Percentiles rank a stretch among this genome's conserved stretches.
These are phyloP conservation scores for Heteromeles arbutifolia DNA, from an alignment of 306 rosid species.

Conservation along the genomic window DNA sequence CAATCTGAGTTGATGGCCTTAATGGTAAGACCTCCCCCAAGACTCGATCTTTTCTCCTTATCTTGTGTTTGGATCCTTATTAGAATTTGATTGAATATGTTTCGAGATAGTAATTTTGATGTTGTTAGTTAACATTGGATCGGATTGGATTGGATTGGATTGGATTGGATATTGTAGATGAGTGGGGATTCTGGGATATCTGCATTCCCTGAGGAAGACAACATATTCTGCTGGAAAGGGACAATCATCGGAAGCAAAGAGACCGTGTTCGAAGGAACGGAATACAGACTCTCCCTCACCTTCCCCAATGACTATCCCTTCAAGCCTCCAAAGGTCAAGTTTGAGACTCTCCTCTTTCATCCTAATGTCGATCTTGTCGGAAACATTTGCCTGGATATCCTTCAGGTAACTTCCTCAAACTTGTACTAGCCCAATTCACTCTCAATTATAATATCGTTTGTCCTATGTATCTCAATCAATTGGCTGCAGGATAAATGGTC, in stretches of 20 bases:
- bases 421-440: neutral
- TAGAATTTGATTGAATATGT: neutral
- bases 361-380: conserved; percentile 85
- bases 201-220: conserved; percentile 93
- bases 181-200: conserved; percentile 88
- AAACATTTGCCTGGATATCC: conserved; percentile 94
- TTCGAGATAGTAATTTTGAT: neutral
- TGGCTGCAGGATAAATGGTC: conserved; percentile 70
- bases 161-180: conserved; percentile 55
- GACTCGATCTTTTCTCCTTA: neutral
- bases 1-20: conserved; percentile 95
- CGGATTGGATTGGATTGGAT: neutral
- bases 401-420: conserved; percentile 56
- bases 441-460: neutral
- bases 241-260: conserved; percentile 91
- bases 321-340: conserved; percentile 89
- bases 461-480: neutral
- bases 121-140: neutral
- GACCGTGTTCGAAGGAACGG: conserved; percentile 84
- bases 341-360: conserved; percentile 77
- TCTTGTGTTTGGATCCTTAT: neutral
- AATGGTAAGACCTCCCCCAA: conserved; percentile 53
- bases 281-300: conserved; percentile 65
- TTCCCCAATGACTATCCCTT: conserved; percentile 94
- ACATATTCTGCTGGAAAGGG: conserved; percentile 94